phyloP scores from a whole-genome alignment of 805 yeast species.

The Cyberlindnera suaveolens region DNA sequence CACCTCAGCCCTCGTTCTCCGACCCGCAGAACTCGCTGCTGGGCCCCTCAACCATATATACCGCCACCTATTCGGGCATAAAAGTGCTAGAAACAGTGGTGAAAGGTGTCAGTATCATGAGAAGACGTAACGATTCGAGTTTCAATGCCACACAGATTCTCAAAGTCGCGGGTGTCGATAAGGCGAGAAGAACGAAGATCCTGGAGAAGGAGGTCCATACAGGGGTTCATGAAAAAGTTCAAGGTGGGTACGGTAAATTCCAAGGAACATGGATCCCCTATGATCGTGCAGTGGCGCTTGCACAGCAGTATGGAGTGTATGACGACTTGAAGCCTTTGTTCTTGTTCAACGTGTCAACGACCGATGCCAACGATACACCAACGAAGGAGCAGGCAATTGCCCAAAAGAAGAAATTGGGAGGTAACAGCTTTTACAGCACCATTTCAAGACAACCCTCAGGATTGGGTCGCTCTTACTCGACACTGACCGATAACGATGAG shows the following conservation, averaged over 20 bases:
- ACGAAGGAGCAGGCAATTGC: slow-evolving; percentile 42
- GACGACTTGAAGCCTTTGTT: slow-evolving; percentile 63
- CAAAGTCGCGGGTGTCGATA: slow-evolving; percentile 71
- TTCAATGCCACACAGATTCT: slow-evolving; percentile 80
- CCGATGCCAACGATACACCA: slow-evolving; percentile 35
- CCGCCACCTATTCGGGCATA: slow-evolving; percentile 73
- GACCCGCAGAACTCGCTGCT: background rate
- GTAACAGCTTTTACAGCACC: slow-evolving; percentile 11
- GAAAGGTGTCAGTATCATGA: slow-evolving; percentile 68
- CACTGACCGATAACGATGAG: slow-evolving; percentile 29
- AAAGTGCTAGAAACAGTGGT: slow-evolving; percentile 76
- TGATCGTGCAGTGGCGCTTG: slow-evolving; percentile 54
- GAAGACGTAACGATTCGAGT: slow-evolving; percentile 70
- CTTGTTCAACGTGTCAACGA: slow-evolving; percentile 32
- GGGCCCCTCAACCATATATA: slow-evolving; percentile 36
- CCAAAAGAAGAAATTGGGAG: slow-evolving; percentile 20
- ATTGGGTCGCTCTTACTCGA: slow-evolving; percentile 22
- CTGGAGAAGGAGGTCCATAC: slow-evolving; percentile 68
- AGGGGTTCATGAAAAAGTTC: slow-evolving; percentile 67
- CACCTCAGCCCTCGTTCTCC: slow-evolving; percentile 1
- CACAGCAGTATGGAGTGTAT: slow-evolving; percentile 51
- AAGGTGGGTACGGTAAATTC: slow-evolving; percentile 80
- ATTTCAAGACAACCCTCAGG: slow-evolving; percentile 20
- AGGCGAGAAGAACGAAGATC: slow-evolving; percentile 69
- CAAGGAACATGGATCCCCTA: slow-evolving; percentile 88